Evolutionary conservation across 148 eudicot species (phyloP).

Genomic region (Chenopodium suecicum): DNA sequence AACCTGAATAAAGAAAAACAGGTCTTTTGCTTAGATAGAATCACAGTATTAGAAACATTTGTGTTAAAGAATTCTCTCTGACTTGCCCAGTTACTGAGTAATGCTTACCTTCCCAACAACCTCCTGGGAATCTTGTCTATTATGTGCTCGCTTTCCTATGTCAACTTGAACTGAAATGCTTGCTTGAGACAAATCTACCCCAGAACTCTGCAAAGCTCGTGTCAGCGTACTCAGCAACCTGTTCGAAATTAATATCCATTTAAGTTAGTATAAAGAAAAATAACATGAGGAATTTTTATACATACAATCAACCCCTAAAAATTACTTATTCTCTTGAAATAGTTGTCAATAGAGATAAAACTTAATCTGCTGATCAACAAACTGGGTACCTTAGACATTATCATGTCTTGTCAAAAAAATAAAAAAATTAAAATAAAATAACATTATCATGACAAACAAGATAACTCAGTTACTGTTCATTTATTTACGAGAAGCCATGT

Average conservation of each 20-base stretch:
- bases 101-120: conserved; percentile 48
- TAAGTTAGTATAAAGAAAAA: not conserved
- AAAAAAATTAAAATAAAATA: too few species aligned
- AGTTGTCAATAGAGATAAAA: not conserved
- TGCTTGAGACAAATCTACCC: conserved; percentile 88
- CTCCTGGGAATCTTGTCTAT: conserved; percentile 30
- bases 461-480: not conserved
- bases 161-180: conserved; percentile 88
- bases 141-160: conserved; percentile 71
- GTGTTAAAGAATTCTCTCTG: not conserved
- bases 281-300: not conserved
- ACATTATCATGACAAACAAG: not conserved
- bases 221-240: conserved; percentile 78
- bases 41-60: not conserved
- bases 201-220: conserved; percentile 80
- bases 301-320: not conserved
- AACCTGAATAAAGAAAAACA: conserved; percentile 34
- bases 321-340: not conserved
- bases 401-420: too few species aligned
- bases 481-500: too few species aligned
- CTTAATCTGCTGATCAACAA: not conserved
- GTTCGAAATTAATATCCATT: conserved; percentile 22
- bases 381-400: not conserved
- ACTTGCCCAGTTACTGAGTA: not conserved
- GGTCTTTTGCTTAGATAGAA: not conserved